Evolutionary conservation across 495 filamentous ascomycete genomes (phyloP), one percentile per base, ranked within the genome.

Genomic region (Polyplosphaeria fusca): DNA sequence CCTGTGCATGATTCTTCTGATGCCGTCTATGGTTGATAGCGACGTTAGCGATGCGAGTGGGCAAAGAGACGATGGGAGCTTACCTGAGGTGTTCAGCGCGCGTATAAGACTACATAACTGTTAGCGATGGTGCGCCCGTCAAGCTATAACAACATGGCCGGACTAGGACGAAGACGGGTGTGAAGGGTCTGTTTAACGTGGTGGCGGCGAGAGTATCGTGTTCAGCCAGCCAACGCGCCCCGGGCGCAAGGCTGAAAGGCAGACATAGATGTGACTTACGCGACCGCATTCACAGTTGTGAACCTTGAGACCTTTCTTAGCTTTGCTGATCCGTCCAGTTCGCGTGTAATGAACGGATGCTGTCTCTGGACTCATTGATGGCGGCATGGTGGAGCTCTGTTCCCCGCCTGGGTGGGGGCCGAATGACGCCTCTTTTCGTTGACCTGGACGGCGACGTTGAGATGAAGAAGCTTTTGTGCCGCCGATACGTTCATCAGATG

Each of bases 31-130:
- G 24, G 28, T 64, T 23, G n/a, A 28, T 18, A 40, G n/a, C 35
- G 16, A 48, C 30, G 12, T 41, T 39, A 30, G 22, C n/a, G n/a
- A n/a, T n/a, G n/a, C n/a, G n/a, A n/a, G n/a, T n/a, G n/a, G n/a
- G n/a, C n/a, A n/a, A n/a, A n/a, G n/a, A n/a, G n/a, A n/a, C n/a
- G n/a, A n/a, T n/a, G n/a, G n/a, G n/a, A 20, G 30, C 73, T 70
- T 74, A 87, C 86, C 87, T 83, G 47, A 88, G 72, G 72, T 96
- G 91, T 67, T 96, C 91, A 25, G 88, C 89, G 67, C 91, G 79
- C 18, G 89, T 93, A 67, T 73, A 73, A 11, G 60, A 61, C 71
- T 73, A 55, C 30, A 18, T 23, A 40, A 23, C 20, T 19, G 49
- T 55, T 45, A 61, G 52, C 51, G 1, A 35, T 42, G 20, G 7